Conservation (phyloP, 169 alveolate species). For the Plasmodium malariae region DNA sequence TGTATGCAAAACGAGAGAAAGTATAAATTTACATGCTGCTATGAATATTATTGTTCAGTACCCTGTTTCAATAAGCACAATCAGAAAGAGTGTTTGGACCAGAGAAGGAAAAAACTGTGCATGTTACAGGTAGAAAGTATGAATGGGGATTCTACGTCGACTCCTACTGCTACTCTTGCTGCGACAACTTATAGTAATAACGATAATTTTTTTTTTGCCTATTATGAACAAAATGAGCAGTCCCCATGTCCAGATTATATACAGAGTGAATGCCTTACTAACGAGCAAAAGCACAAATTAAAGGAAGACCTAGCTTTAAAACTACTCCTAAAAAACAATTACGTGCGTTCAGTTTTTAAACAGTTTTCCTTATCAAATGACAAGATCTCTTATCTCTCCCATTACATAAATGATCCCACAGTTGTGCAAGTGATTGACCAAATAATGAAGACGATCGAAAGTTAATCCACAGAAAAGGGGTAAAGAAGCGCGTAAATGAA, state of each 20-base stretch:
- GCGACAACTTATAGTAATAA: no score
- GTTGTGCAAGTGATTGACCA: constrained; percentile 71
- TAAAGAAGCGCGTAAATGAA: no score
- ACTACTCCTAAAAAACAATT: constrained; percentile 46
- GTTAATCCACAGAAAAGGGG: not conserved
- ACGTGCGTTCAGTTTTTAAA: constrained; percentile 60
- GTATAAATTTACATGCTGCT: constrained; percentile 38
- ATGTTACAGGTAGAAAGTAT: no score
- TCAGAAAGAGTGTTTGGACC: not conserved
- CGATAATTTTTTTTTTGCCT: no score
- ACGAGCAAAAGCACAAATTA: constrained; percentile 43
- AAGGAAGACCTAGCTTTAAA: constrained; percentile 52
- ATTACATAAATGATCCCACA: constrained; percentile 62
- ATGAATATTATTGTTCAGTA: constrained; percentile 27
- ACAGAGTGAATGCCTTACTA: constrained; percentile 19
- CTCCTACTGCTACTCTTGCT: not conserved
- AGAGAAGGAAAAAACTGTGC: not conserved
- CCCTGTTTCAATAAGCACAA: constrained; percentile 30
- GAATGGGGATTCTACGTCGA: not conserved
- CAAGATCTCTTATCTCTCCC: constrained; percentile 44
- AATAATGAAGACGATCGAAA: constrained; percentile 60
- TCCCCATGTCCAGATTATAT: constrained; percentile 31
- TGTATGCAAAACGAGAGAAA: constrained; percentile 17
- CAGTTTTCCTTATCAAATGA: constrained; percentile 44
- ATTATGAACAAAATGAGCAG: no score